A percentile compares a stretch with the other conserved stretches of the same genome.
These are phyloP conservation scores for Nemania abortiva DNA, from an alignment of 2,329 filamentous ascomycete species.

Conservation along the genomic window DNA sequence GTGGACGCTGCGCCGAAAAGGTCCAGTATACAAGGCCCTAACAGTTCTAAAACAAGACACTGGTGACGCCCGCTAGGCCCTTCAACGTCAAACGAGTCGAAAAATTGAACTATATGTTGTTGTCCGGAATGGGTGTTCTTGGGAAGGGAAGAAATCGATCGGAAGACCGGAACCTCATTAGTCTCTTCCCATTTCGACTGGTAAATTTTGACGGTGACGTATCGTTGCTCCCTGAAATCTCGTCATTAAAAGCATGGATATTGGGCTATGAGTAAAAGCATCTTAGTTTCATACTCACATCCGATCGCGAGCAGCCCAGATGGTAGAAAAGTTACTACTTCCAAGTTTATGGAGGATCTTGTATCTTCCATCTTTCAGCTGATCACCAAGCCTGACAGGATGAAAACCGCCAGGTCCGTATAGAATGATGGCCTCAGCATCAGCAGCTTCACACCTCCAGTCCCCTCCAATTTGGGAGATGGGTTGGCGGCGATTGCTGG, in stretches of 20 bases:
- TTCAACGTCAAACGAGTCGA: slow-evolving; percentile 26
- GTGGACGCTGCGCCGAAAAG: not conserved
- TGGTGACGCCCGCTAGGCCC: slow-evolving; percentile 30
- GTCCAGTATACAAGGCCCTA: slow-evolving; percentile 17
- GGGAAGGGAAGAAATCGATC: slow-evolving; percentile 17
- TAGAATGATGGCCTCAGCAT: slow-evolving; percentile 19
- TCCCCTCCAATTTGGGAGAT: not conserved
- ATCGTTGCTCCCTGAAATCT: slow-evolving; percentile 9
- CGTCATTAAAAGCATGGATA: not conserved
- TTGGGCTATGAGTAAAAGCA: not conserved
- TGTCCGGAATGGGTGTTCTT: not conserved
- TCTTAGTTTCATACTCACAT: slow-evolving; percentile 1
- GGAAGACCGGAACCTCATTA: slow-evolving; percentile 16
- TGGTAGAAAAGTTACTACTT: slow-evolving; percentile 37
- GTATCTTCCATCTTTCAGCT: slow-evolving; percentile 36
- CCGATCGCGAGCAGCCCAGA: slow-evolving; percentile 32
- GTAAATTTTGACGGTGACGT: slow-evolving; percentile 32
- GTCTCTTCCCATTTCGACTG: slow-evolving; percentile 1
- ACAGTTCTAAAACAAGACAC: slow-evolving; percentile 33
- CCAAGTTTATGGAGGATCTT: slow-evolving; percentile 42
- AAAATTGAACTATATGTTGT: slow-evolving; percentile 22
- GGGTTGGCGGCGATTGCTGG: not conserved
- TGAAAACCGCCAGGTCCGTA: slow-evolving; percentile 41
- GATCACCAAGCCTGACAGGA: slow-evolving; percentile 39
- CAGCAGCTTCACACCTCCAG: slow-evolving; percentile 22